Percentiles rank a stretch among this genome's conserved stretches.
phyloP scores from a whole-genome alignment of 345 rosid genomes.

The Lagerstroemia speciosa region DNA sequence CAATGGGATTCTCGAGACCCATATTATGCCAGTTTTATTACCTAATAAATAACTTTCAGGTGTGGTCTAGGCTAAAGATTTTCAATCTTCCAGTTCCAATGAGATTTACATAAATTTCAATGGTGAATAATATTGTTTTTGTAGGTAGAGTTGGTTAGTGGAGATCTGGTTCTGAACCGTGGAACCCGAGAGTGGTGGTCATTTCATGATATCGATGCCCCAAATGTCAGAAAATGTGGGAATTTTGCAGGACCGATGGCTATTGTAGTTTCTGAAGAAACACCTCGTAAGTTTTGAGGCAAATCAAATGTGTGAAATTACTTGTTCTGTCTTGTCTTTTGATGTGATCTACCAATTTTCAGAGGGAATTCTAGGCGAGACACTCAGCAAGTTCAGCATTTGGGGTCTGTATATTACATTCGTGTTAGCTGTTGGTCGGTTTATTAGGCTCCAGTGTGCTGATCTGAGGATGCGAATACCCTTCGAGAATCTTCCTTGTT shows the following conservation, averaged over 20 bases:
- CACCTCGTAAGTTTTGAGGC: conserved; percentile 28
- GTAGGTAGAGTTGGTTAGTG: conserved; percentile 32
- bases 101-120: neutral
- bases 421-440: conserved; percentile 45
- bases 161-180: conserved; percentile 34
- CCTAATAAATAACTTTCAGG: too few relatives aligned
- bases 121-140: neutral
- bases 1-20: too few relatives aligned
- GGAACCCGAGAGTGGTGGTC: conserved; percentile 41
- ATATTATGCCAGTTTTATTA: too few relatives aligned
- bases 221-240: conserved; percentile 19
- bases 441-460: conserved; percentile 35
- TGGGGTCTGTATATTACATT: conserved; percentile 47
- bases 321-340: neutral
- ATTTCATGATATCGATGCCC: conserved; percentile 27
- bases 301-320: conserved; percentile 1
- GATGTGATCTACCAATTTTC: neutral
- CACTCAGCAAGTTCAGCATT: conserved; percentile 47
- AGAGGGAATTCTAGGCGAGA: conserved; percentile 51
- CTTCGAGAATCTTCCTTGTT: conserved; percentile 41
- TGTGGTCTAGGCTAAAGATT: too few relatives aligned
- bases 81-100: neutral
- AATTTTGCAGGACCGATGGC: conserved; percentile 36
- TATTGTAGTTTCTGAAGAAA: conserved; percentile 37
- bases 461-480: conserved; percentile 46